Base-by-base conservation (phyloP, 495 filamentous ascomycete genomes). In the Hyaloscypha variabilis region DNA sequence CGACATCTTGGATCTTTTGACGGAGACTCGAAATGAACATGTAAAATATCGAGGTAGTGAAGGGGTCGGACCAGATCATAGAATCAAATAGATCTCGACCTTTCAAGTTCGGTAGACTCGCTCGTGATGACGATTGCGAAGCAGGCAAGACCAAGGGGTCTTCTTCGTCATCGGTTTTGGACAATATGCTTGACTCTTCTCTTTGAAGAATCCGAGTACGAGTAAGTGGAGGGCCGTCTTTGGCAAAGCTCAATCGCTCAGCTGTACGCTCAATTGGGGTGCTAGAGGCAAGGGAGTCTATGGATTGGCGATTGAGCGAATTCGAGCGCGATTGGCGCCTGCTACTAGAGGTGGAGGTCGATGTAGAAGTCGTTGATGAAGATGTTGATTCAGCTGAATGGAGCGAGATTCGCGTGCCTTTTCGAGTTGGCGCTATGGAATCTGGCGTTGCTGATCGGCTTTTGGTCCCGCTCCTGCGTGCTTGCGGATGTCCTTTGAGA, bases 41-140 rank as follows among this genome's bases (percentile, higher is more conserved):
- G 66, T 90, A 90, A 61, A 90, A 90, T 30, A 88, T 81, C 0
- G 85, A 83, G 0, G 88, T 90, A 34, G 83, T 86, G 24, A 81
- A 73, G 0, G 85, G 81, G 68, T 89, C 85, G 5, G 82, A 76
- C 85, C 88, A 91, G 39, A 91, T 78, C 34, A 85, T 85, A 17
- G 81, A 79, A 69, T 90, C 87, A 65, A 91, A 91, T 1, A 91
- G 76, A 64, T 91, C 88, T 55, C 81, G 78, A 6, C 88, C 88
- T 68, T 89, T 90, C 66, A 89, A 76, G 54, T 85, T 85, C 1
- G 81, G 79, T 4, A 86, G 73, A 17, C 77, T 76, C 5, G 73
- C 67, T 31, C 75, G 68, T 10, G 67, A 74, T 2, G 79, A 79
- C 1, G 76, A 65, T 50, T 83, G 78, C 1, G 82, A 84, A 11